Base-by-base conservation (phyloP, 1,139 yeast genomes). In the Eremothecium cymbalariae region DNA sequence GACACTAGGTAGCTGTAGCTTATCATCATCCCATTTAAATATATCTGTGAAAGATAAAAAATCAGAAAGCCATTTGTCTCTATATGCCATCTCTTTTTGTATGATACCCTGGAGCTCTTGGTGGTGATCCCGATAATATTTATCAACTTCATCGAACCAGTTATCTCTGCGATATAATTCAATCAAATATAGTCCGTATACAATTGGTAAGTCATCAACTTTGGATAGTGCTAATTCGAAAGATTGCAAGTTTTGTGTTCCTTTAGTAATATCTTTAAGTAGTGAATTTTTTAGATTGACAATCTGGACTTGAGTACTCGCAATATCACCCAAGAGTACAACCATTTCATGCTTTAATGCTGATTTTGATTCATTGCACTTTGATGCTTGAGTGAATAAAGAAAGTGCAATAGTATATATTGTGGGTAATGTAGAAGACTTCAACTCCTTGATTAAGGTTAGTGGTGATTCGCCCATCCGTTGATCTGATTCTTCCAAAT, bases 141-240 rank as follows among this genome's bases (percentile, higher is more conserved):
- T 68, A 37, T 68, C 67, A 27, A 80, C 57, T 32, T 71, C 71
- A 32, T 68, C 68, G 17, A 68, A 62, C 93, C 94, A 84, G 43
- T 74, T 76, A 28, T 63, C 62, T 42, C 90, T 77, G 34, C 94
- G 68, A 37, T 81, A 59, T 32, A 65, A 67, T 49, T 88, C 95
- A 28, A 86, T 70, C 16, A 84, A 53, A 53, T 77, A 68, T 18
- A 82, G 70, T 1, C 97, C 97, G 53, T 83, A 84, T 1, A 85
- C 60, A 25, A 84, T 60, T 0, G 97, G 96, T 33, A 86, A 55
- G 52, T 85, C 95, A 12, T 77, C 68, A 2, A 84, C 77, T 25
- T 62, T 62, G 12, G 72, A 70, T 8, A 72, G 60, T 36, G 53
- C 37, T 22, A 61, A 49, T 55, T 71, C 68, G 55, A 61, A 36